phyloP scores from a whole-genome alignment of 139 green algal genomes.

The Marvania coccoides region DNA sequence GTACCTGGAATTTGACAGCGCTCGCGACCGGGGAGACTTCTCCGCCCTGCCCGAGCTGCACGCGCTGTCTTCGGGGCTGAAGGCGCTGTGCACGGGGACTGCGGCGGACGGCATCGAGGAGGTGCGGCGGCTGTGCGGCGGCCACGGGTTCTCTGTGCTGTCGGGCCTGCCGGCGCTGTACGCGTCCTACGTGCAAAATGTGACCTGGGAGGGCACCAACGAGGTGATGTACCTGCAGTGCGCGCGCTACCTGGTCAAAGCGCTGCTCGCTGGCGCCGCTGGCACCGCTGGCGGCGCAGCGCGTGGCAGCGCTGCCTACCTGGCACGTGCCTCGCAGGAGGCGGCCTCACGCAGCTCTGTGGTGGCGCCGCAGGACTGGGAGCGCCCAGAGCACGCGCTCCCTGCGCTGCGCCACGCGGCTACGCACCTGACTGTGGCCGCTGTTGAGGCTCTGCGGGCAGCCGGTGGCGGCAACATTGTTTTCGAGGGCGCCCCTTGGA shows the following conservation, averaged over 20 bases:
- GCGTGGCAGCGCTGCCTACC: slow-evolving; percentile 48
- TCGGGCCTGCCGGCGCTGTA: slow-evolving; percentile 75
- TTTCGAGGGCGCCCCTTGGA: slow-evolving; percentile 75
- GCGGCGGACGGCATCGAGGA: slow-evolving; percentile 73
- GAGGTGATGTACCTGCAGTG: slow-evolving; percentile 68
- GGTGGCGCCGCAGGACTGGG: slow-evolving; percentile 22
- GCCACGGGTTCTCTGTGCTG: slow-evolving; percentile 82
- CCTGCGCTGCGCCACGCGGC: slow-evolving; percentile 22
- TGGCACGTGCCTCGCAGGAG: slow-evolving; percentile 18
- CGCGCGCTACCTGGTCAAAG: slow-evolving; percentile 72
- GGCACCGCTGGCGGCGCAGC: slow-evolving; percentile 21
- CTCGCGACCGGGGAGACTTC: slow-evolving; percentile 73
- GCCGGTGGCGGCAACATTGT: slow-evolving; percentile 32
- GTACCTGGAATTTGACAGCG: slow-evolving; percentile 65
- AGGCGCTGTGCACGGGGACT: slow-evolving; percentile 62
- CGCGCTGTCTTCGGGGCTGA: slow-evolving; percentile 73
- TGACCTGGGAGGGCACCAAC: slow-evolving; percentile 95
- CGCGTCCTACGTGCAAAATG: slow-evolving; percentile 81
- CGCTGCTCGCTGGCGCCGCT: slow-evolving; percentile 27
- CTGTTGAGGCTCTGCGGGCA: not conserved
- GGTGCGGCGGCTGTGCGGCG: slow-evolving; percentile 72
- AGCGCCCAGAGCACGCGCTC: not conserved
- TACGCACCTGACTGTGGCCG: slow-evolving; percentile 12
- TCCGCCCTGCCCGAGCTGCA: slow-evolving; percentile 82
- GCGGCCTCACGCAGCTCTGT: not conserved